phyloP scores from a whole-genome alignment of 805 yeast genomes.

The Candida golubevii region DNA sequence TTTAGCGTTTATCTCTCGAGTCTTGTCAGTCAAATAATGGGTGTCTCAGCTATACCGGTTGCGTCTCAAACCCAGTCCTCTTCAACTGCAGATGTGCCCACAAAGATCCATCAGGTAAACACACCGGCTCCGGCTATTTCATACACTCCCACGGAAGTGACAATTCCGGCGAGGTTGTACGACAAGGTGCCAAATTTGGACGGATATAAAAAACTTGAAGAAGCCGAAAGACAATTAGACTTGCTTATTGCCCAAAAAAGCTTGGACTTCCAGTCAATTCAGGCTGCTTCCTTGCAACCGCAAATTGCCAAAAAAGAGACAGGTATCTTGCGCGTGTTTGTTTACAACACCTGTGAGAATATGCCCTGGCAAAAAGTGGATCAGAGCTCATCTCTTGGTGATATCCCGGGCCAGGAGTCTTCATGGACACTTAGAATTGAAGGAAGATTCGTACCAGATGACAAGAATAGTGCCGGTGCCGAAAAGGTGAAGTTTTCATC shows the following conservation, averaged over 20 bases:
- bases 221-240: constrained; percentile 81
- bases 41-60: constrained; percentile 17
- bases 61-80: constrained; percentile 15
- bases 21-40: constrained; percentile 5
- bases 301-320: constrained; percentile 40
- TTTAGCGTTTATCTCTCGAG: background rate
- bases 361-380: constrained; percentile 73
- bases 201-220: constrained; percentile 63
- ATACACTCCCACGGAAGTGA: constrained; percentile 41
- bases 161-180: constrained; percentile 35
- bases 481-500: constrained; percentile 29
- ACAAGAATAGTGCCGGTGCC: constrained; percentile 4
- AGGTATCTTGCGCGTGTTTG: constrained; percentile 68
- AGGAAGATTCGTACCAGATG: constrained; percentile 60
- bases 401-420: constrained; percentile 33
- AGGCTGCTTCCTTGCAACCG: constrained; percentile 38
- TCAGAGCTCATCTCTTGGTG: constrained; percentile 14
- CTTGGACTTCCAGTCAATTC: constrained; percentile 74
- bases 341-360: constrained; percentile 76
- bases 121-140: constrained; percentile 36
- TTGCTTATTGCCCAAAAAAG: constrained; percentile 77
- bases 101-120: constrained; percentile 21
- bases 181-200: constrained; percentile 63
- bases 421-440: constrained; percentile 86
- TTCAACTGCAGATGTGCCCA: constrained; percentile 25